Base-by-base conservation (phyloP, 495 filamentous ascomycete genomes). In the Podospora pseudoanserina region DNA sequence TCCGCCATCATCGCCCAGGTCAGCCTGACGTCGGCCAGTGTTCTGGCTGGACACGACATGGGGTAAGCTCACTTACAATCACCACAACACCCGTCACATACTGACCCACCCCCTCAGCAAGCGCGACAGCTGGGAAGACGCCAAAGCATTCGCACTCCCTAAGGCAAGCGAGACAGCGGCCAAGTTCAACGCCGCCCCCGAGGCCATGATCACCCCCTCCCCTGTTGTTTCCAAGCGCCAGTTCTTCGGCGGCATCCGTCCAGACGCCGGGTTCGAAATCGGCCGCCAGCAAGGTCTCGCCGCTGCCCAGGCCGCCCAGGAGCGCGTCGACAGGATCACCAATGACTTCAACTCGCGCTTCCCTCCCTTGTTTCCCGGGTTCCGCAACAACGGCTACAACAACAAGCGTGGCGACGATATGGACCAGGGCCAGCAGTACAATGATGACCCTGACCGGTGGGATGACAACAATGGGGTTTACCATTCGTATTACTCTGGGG, bases 11-110 rank as follows among this genome's bases (percentile, higher is more conserved):
- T 66, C 27, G 64, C 60, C 53, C 64, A 70, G 20, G 32, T 66
- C 60, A 58, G 65, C 56, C 30, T 70, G 65, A 64, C 68, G 23
- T 58, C 68, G 16, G 68, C 68, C 60, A 70, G 60, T 53, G 68
- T 67, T 11, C 7, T 67, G 28, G 65, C 39, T 3, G 57, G 62
- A 61, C 60, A 67, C 23, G 60, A 67, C 5, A 63, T 66, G 63
- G 63, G 63, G 63, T 65, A 57, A 9, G 59, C 58, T 32, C 20
- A 60, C 4, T n/a, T 34, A 9, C 11, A 18, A 26, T 26, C 64
- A n/a, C n/a, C 53, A 28, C 6, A 3, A 18, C 18, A 20, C 11
- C 57, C 15, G 54, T 55, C 27, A 65, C 23, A 54, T 20, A 20
- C 56, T 27, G 20, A 58, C n/a, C 5, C n/a, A 58, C 18, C n/a